Evolutionary conservation across 345 rosid genomes (phyloP).

Genomic region (Lumnitzera racemosa): DNA sequence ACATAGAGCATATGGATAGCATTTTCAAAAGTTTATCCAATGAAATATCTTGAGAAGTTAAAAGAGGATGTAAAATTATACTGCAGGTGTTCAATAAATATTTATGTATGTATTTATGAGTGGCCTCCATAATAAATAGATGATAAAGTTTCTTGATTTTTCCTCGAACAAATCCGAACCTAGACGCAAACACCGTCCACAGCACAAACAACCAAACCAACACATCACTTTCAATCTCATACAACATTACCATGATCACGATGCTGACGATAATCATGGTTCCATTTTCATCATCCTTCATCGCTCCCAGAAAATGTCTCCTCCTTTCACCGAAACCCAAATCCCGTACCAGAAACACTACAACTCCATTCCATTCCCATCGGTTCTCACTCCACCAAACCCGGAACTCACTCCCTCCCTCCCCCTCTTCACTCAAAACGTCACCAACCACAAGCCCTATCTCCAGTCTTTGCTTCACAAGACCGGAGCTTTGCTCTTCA

Average conservation of each 20-base stretch:
- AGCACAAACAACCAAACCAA: not conserved
- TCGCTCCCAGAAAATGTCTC: constrained; percentile 23
- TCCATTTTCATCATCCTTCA: not conserved
- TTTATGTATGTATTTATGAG: too few species aligned
- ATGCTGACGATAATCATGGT: not conserved
- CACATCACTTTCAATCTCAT: not conserved
- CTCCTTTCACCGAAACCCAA: constrained; percentile 26
- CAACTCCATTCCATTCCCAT: constrained; percentile 47
- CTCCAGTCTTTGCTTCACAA: constrained; percentile 53
- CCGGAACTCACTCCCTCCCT: constrained; percentile 19
- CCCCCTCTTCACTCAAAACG: constrained; percentile 24
- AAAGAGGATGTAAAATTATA: too few species aligned
- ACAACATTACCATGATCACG: not conserved
- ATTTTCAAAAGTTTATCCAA: too few species aligned
- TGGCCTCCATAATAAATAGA: too few species aligned
- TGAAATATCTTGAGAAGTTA: too few species aligned
- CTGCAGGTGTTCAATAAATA: too few species aligned
- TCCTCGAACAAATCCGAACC: constrained; percentile 3
- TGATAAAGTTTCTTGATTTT: too few species aligned
- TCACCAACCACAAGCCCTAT: constrained; percentile 38
- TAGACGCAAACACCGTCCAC: constrained; percentile 6
- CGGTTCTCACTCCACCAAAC: constrained; percentile 32
- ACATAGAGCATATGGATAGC: too few species aligned
- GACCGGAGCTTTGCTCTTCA: constrained; percentile 63
- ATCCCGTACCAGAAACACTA: constrained; percentile 47